Evolutionary conservation across 345 rosid species (phyloP).

Genomic region (Noccaea bulbosa): DNA sequence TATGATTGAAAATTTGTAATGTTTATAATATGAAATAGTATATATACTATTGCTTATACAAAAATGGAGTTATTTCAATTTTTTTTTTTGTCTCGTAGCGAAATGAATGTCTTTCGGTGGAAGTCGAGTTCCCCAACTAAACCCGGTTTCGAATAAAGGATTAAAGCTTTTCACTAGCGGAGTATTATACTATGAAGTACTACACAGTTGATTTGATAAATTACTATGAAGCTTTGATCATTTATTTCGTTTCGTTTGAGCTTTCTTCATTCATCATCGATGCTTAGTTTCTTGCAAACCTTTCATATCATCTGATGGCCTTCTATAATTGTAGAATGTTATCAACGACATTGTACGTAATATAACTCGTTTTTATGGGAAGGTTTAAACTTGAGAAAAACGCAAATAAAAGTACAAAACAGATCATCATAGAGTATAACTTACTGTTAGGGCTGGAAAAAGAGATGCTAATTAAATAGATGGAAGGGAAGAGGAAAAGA

Average conservation of each 20-base stretch:
- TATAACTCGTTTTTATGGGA: not conserved
- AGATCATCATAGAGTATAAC: conserved; percentile 32
- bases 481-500: conserved; percentile 43
- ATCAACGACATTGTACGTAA: not conserved
- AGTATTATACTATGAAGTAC: not conserved
- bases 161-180: conserved; percentile 7
- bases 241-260: not conserved
- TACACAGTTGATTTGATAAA: not conserved
- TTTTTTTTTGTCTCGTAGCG: not conserved
- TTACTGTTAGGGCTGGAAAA: conserved; percentile 15
- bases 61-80: not conserved
- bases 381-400: conserved; percentile 1
- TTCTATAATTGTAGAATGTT: not conserved
- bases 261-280: not conserved
- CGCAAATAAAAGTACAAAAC: not conserved
- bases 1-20: not conserved
- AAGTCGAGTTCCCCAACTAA: conserved; percentile 23
- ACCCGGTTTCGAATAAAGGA: not conserved
- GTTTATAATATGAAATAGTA: not conserved
- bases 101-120: conserved; percentile 29
- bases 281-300: conserved; percentile 20
- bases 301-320: not conserved
- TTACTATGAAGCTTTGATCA: too few species aligned
- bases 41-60: not conserved
- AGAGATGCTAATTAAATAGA: not conserved